phyloP scores from a whole-genome alignment of 2,329 filamentous ascomycete species.

The Mariannaea elegans region DNA sequence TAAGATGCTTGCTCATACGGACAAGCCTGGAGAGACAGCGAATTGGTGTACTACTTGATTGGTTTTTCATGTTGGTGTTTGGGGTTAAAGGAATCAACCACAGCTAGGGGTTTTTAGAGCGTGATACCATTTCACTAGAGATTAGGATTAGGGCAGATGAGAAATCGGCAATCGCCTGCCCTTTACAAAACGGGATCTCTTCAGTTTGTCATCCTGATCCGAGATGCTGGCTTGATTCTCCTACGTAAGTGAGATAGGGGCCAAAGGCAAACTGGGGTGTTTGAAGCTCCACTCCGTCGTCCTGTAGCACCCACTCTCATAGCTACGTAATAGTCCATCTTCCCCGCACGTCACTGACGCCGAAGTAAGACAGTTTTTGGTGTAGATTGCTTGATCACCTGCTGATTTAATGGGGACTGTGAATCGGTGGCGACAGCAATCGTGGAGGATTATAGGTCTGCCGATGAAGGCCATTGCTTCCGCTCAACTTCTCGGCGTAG shows the following conservation, averaged over 20 bases:
- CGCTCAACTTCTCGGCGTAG: neutral
- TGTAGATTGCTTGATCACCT: neutral
- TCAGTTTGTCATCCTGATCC: no score
- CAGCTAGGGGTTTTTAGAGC: slow-evolving; percentile 30
- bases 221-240: no score
- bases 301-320: neutral
- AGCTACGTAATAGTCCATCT: slow-evolving; percentile 19
- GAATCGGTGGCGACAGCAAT: neutral
- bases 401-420: neutral
- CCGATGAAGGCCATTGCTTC: neutral
- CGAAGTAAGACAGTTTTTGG: neutral
- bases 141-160: slow-evolving; percentile 20
- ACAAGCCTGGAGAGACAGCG: neutral
- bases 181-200: neutral
- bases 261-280: no score
- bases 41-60: slow-evolving; percentile 8
- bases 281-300: slow-evolving; percentile 11
- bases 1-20: neutral
- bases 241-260: no score
- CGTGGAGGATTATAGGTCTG: neutral
- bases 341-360: slow-evolving; percentile 20
- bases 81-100: slow-evolving; percentile 18
- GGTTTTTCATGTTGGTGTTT: slow-evolving; percentile 20
- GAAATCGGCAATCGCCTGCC: slow-evolving; percentile 1
- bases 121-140: slow-evolving; percentile 41